A percentile compares a stretch with the other conserved stretches of the same genome.
These are phyloP conservation scores for Evansstolkia leycettana DNA, from an alignment of 495 filamentous ascomycete species.

Conservation along the genomic window DNA sequence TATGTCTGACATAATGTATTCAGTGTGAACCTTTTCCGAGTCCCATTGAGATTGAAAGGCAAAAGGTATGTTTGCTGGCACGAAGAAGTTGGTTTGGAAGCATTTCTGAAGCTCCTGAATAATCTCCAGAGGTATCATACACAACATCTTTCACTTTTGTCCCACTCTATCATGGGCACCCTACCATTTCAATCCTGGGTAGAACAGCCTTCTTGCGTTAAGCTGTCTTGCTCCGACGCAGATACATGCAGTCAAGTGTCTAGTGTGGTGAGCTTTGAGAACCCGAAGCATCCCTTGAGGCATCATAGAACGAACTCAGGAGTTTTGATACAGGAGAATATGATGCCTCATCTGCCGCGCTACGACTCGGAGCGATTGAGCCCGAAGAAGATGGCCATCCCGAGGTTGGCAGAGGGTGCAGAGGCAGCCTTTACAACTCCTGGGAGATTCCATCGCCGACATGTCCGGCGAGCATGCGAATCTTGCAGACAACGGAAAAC, in stretches of 20 bases:
- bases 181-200: slow-evolving; percentile 16
- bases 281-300: not conserved
- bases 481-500: slow-evolving; percentile 40
- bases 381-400: slow-evolving; percentile 29
- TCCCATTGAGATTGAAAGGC: not conserved
- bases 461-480: slow-evolving; percentile 36
- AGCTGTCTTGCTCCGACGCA: slow-evolving; percentile 17
- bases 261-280: slow-evolving; percentile 12
- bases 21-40: not conserved
- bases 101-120: no score
- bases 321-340: slow-evolving; percentile 13
- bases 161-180: slow-evolving; percentile 13
- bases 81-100: no score
- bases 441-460: slow-evolving; percentile 27
- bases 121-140: not conserved
- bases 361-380: slow-evolving; percentile 8
- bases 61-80: not conserved
- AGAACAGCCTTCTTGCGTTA: slow-evolving; percentile 19
- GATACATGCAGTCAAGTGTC: slow-evolving; percentile 17
- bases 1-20: slow-evolving; percentile 4
- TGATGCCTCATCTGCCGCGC: slow-evolving; percentile 7
- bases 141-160: not conserved
- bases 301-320: no score
- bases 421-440: slow-evolving; percentile 26
- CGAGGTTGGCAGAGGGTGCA: slow-evolving; percentile 26